These are phyloP conservation scores for Suillus decipiens DNA, from an alignment of 768 basidiomycete genomes.

Conservation along the genomic window DNA sequence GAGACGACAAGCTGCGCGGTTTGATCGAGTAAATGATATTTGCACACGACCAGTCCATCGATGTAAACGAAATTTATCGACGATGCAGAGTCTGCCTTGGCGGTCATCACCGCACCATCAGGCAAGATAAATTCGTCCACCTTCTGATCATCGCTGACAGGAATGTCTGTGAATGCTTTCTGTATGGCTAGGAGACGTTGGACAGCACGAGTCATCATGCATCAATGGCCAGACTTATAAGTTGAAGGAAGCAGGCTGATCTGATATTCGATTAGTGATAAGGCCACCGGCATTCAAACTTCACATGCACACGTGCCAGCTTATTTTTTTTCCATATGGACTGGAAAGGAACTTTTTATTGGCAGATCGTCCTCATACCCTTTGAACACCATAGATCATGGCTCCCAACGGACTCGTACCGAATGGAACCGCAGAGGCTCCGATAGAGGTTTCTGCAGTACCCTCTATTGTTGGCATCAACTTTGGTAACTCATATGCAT, in stretches of 20 bases:
- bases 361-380: neutral
- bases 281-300: no score
- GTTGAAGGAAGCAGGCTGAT: neutral
- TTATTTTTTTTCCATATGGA: slow-evolving; percentile 5
- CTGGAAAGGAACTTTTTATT: slow-evolving; percentile 1
- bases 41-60: slow-evolving; percentile 15
- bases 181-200: slow-evolving; percentile 19
- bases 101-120: slow-evolving; percentile 13
- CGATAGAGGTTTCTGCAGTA: slow-evolving; percentile 29
- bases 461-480: slow-evolving; percentile 90
- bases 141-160: neutral
- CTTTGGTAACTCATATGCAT: slow-evolving; percentile 93
- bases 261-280: neutral
- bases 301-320: neutral
- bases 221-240: neutral
- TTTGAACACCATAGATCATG: slow-evolving; percentile 30
- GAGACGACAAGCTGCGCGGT: slow-evolving; percentile 18
- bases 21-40: slow-evolving; percentile 16
- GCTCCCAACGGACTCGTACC: slow-evolving; percentile 41
- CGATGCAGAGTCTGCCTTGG: neutral
- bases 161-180: slow-evolving; percentile 5
- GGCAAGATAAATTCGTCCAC: slow-evolving; percentile 17
- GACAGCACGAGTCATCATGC: slow-evolving; percentile 12
- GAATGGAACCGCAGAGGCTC: slow-evolving; percentile 54
- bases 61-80: slow-evolving; percentile 9